Evolutionary conservation across 768 basidiomycete genomes (phyloP).

Genomic region (Trametes elegans): DNA sequence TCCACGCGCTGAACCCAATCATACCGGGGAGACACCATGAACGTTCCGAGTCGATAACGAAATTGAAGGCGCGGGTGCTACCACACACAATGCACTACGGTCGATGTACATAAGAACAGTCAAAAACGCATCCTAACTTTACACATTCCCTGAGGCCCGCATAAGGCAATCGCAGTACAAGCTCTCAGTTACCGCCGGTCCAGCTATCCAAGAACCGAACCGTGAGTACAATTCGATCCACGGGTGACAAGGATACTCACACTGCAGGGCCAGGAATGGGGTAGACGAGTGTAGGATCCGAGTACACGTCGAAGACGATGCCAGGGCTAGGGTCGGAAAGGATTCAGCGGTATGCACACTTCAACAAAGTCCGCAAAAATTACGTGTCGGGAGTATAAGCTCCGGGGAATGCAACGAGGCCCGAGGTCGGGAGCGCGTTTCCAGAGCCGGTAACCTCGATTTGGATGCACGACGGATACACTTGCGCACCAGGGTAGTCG

Average conservation of each 20-base stretch:
- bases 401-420: constrained; percentile 49
- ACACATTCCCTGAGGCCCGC: too few species aligned
- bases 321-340: constrained; percentile 15
- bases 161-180: too few species aligned
- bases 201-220: background rate
- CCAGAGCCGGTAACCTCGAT: constrained; percentile 46
- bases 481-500: constrained; percentile 42
- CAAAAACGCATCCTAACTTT: too few species aligned
- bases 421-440: constrained; percentile 39
- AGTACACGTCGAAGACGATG: constrained; percentile 39
- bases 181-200: constrained; percentile 13
- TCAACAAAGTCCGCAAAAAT: constrained; percentile 15
- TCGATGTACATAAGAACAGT: too few species aligned
- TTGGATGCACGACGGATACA: constrained; percentile 48
- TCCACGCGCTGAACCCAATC: too few species aligned
- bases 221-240: background rate
- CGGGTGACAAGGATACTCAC: background rate
- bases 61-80: too few species aligned
- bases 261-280: constrained; percentile 41
- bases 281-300: constrained; percentile 29
- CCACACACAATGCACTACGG: too few species aligned
- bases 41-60: too few species aligned
- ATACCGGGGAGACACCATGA: too few species aligned
- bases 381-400: constrained; percentile 39
- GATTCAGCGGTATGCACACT: background rate